Conservation (phyloP, 257 asterid species). For the Gentiana macrophylla region DNA sequence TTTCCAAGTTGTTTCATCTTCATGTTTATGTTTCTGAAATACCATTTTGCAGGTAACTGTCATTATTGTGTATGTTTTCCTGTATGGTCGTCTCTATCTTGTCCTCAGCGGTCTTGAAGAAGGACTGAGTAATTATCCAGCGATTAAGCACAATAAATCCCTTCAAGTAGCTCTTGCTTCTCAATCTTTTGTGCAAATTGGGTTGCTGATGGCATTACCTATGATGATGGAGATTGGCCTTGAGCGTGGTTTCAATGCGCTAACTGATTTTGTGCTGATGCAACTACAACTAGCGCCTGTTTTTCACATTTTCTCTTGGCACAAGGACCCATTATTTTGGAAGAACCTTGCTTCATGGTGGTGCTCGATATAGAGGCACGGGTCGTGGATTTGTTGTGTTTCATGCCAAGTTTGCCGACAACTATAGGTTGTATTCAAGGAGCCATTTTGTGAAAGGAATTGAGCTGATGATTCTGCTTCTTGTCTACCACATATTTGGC, state of each 20-base stretch:
- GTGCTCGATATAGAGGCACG: slow-evolving; percentile 82
- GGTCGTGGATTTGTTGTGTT: slow-evolving; percentile 96
- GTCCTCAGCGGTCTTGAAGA: slow-evolving; percentile 87
- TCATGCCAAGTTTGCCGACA: slow-evolving; percentile 86
- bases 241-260: slow-evolving; percentile 72
- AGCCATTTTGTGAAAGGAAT: slow-evolving; percentile 91
- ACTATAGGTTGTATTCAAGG: slow-evolving; percentile 73
- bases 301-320: slow-evolving; percentile 86
- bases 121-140: slow-evolving; percentile 57
- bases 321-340: slow-evolving; percentile 88
- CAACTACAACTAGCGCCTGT: slow-evolving; percentile 91
- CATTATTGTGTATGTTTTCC: slow-evolving; percentile 72
- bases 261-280: slow-evolving; percentile 85
- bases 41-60: slow-evolving; percentile 57
- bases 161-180: slow-evolving; percentile 99
- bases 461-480: slow-evolving; percentile 75
- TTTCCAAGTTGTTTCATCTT: not conserved
- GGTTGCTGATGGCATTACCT: slow-evolving; percentile 88
- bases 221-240: slow-evolving; percentile 99
- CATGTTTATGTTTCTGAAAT: slow-evolving; percentile 13
- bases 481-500: slow-evolving; percentile 90
- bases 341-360: slow-evolving; percentile 89
- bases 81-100: slow-evolving; percentile 91
- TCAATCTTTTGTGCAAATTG: slow-evolving; percentile 88
- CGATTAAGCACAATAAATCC: slow-evolving; percentile 77